These are phyloP conservation scores for Poa pratensis DNA, from an alignment of 176 grass and related monocot species.

Conservation along the genomic window DNA sequence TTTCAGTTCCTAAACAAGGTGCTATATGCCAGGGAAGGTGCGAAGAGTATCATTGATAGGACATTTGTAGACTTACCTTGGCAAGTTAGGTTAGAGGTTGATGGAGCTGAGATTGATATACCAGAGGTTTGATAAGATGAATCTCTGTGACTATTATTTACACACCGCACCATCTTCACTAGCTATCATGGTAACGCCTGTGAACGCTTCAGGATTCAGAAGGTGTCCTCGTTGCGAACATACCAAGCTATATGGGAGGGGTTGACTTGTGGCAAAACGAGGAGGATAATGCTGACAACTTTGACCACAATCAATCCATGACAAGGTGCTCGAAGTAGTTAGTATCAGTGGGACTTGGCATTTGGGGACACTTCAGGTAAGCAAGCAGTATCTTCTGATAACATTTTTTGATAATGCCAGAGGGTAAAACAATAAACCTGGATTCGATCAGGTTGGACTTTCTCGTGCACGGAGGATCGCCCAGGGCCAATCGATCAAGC, in stretches of 20 bases:
- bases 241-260: constrained; percentile 90
- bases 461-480: constrained; percentile 72
- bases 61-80: constrained; percentile 77
- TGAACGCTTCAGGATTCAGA: constrained; percentile 63
- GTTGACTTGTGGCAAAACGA: constrained; percentile 83
- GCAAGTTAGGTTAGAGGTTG: constrained; percentile 79
- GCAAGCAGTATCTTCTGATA: not conserved
- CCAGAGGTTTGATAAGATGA: constrained; percentile 64
- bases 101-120: constrained; percentile 78
- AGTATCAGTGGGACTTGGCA: constrained; percentile 79
- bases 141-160: not conserved
- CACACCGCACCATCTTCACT: not conserved
- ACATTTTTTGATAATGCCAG: not conserved
- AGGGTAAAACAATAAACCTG: not conserved
- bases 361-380: constrained; percentile 80
- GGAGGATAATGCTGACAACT: constrained; percentile 61
- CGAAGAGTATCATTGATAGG: constrained; percentile 84
- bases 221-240: constrained; percentile 80
- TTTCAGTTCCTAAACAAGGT: constrained; percentile 86
- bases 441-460: constrained; percentile 65
- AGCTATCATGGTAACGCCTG: not conserved
- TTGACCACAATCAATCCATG: constrained; percentile 76
- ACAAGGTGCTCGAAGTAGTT: constrained; percentile 83
- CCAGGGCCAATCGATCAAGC: constrained; percentile 64
- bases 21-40: constrained; percentile 88